Evolutionary conservation across 2,329 filamentous ascomycete genomes (phyloP).

Genomic region (Aureobasidium sp.): DNA sequence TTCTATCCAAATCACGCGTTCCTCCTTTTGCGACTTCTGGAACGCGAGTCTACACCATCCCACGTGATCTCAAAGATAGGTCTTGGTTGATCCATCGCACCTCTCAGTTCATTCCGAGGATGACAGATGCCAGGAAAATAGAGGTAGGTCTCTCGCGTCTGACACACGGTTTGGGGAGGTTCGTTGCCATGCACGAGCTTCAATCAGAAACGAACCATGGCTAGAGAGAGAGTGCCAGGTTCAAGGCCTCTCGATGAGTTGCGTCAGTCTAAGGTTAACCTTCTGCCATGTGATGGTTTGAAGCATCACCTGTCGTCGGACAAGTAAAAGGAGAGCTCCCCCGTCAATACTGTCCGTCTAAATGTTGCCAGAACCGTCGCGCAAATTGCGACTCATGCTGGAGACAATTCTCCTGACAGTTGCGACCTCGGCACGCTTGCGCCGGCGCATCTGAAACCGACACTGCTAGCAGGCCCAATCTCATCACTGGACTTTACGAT

Average conservation of each 20-base stretch:
- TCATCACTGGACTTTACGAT: not conserved
- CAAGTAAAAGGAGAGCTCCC: not conserved
- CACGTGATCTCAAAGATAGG: not conserved
- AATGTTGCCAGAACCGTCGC: not conserved
- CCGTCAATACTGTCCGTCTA: not conserved
- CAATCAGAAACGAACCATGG: not conserved
- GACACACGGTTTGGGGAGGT: not conserved
- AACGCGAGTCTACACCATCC: conserved; percentile 4
- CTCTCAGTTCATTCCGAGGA: not conserved
- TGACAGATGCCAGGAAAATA: not conserved
- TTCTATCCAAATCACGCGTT: not conserved
- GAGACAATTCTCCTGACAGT: not conserved
- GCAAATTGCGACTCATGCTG: not conserved
- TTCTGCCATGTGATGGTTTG: not conserved
- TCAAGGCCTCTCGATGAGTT: not conserved
- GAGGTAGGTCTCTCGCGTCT: not conserved
- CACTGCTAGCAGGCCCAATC: not conserved
- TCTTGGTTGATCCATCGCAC: not conserved
- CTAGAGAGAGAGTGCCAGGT: not conserved
- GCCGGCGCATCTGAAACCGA: conserved; percentile 8
- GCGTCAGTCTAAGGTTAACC: not conserved
- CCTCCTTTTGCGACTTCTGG: not conserved
- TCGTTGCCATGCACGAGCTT: not conserved
- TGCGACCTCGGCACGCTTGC: conserved; percentile 7
- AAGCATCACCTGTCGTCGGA: not conserved